Conservation (phyloP, 1,284 basidiomycete species). For the Rhodotorula sp. region DNA sequence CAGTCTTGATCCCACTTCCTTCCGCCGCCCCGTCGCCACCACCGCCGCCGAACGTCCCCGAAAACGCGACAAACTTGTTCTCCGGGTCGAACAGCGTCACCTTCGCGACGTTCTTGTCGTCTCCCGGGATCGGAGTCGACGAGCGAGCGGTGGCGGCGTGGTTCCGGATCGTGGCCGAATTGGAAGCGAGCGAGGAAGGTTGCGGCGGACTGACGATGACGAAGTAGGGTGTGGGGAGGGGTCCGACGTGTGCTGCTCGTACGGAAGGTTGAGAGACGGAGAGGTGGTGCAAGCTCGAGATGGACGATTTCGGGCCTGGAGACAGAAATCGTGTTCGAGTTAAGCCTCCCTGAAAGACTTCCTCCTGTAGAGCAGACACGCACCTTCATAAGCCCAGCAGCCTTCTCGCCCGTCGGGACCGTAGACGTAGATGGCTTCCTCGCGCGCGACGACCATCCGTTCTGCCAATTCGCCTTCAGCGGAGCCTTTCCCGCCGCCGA, state of each 20-base stretch:
- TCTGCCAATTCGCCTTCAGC: conserved; percentile 14
- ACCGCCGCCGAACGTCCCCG: conserved; percentile 63
- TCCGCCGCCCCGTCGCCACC: conserved; percentile 1
- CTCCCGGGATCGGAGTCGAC: conserved; percentile 29
- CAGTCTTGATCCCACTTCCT: conserved; percentile 64
- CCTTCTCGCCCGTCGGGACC: conserved; percentile 78
- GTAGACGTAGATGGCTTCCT: conserved; percentile 89
- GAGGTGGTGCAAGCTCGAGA: conserved; percentile 52
- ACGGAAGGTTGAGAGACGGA: conserved; percentile 43
- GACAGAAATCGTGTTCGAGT: neutral
- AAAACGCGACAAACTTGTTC: conserved; percentile 79
- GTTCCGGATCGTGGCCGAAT: conserved; percentile 72
- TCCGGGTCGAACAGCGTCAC: conserved; percentile 89
- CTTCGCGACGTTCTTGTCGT: conserved; percentile 69
- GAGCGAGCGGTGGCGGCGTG: conserved; percentile 57
- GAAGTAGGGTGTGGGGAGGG: conserved; percentile 60
- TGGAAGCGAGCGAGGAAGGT: conserved; percentile 63
- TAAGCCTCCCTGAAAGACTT: neutral
- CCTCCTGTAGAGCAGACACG: conserved; percentile 11
- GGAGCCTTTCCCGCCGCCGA: conserved; percentile 47
- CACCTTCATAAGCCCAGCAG: conserved; percentile 88
- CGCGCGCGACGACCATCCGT: conserved; percentile 78
- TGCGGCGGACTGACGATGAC: conserved; percentile 86
- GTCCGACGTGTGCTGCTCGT: neutral
- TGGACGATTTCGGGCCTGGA: conserved; percentile 51